These are phyloP conservation scores for Kuraishia piskuri DNA, from an alignment of 805 yeast species.

Conservation along the genomic window DNA sequence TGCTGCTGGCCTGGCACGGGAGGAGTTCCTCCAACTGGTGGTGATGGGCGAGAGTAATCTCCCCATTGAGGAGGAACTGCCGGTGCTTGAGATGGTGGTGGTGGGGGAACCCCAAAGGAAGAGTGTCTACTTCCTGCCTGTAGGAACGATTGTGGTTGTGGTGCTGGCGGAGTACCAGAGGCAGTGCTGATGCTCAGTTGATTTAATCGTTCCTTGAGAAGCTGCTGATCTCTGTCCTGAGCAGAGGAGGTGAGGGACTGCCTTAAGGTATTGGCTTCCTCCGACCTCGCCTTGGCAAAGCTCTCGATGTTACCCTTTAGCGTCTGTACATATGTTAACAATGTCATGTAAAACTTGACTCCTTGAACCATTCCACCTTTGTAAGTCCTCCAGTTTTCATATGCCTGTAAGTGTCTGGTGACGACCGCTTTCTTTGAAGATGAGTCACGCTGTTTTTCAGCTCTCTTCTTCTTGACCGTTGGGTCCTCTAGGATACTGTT, in stretches of 20 bases:
- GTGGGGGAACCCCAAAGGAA: slow-evolving; percentile 12
- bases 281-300: slow-evolving; percentile 19
- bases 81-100: slow-evolving; percentile 18
- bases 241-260: slow-evolving; percentile 9
- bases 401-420: slow-evolving; percentile 37
- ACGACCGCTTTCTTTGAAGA: slow-evolving; percentile 28
- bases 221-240: slow-evolving; percentile 14
- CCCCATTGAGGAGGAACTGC: slow-evolving; percentile 5
- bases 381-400: slow-evolving; percentile 50
- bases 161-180: neutral
- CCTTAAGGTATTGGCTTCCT: slow-evolving; percentile 13
- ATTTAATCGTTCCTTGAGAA: slow-evolving; percentile 6
- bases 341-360: slow-evolving; percentile 48
- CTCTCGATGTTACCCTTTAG: slow-evolving; percentile 17
- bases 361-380: slow-evolving; percentile 56
- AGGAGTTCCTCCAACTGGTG: neutral
- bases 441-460: slow-evolving; percentile 30
- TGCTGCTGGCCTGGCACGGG: neutral
- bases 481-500: slow-evolving; percentile 34
- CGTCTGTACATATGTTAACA: slow-evolving; percentile 26
- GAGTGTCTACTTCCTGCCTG: slow-evolving; percentile 13
- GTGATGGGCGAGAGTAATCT: neutral
- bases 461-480: slow-evolving; percentile 34
- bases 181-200: neutral
- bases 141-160: slow-evolving; percentile 14